Evolutionary conservation across 2,329 filamentous ascomycete genomes (phyloP).

Genomic region (Pseudocercospora macadamiae): DNA sequence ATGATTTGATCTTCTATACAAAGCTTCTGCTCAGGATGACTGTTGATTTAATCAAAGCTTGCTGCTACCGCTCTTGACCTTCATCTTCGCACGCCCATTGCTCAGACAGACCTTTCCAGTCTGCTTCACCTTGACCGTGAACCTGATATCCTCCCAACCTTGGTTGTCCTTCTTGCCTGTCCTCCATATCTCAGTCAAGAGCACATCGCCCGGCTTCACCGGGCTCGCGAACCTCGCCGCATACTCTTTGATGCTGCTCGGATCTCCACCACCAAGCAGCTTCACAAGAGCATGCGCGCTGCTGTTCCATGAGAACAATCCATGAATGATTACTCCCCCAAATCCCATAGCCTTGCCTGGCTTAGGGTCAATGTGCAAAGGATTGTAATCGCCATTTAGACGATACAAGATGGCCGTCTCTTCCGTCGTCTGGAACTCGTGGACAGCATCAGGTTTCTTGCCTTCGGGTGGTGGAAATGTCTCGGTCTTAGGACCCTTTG

Average conservation of each 20-base stretch:
- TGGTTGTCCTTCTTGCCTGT: constrained; percentile 66
- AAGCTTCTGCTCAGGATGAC: too few species aligned
- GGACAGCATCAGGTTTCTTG: constrained; percentile 69
- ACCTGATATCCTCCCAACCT: constrained; percentile 81
- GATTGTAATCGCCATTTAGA: constrained; percentile 94
- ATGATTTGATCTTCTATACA: not conserved
- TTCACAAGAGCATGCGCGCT: constrained; percentile 74
- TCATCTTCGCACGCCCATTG: constrained; percentile 82
- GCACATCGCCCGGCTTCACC: constrained; percentile 79
- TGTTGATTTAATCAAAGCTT: constrained; percentile 20
- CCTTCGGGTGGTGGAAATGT: constrained; percentile 77
- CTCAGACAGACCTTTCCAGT: constrained; percentile 81
- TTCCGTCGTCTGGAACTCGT: constrained; percentile 69
- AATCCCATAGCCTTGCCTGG: constrained; percentile 84
- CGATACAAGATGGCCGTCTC: constrained; percentile 77
- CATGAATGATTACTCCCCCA: constrained; percentile 85
- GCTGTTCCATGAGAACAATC: constrained; percentile 73
- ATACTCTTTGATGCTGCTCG: constrained; percentile 82
- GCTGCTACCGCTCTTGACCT: constrained; percentile 45
- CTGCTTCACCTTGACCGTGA: constrained; percentile 76
- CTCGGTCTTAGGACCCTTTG: constrained; percentile 77
- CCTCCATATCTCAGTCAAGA: constrained; percentile 80
- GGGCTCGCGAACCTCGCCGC: constrained; percentile 85
- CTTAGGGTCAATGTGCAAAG: constrained; percentile 83
- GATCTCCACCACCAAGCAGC: constrained; percentile 73